Conservation (phyloP, 148 eudicot species). For the Cornus controversa region DNA sequence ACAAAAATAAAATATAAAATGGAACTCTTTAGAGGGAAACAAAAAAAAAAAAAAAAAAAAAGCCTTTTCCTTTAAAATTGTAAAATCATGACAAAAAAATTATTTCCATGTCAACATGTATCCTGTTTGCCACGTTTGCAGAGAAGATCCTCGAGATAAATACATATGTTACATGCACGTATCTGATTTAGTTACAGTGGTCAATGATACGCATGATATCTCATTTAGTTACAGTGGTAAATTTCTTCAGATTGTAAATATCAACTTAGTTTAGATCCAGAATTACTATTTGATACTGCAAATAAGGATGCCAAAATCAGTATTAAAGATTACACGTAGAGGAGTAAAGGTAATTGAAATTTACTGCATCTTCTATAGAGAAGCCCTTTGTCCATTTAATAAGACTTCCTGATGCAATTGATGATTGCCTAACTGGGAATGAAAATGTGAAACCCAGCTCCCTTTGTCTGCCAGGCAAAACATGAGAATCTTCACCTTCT, state of each 20-base stretch:
- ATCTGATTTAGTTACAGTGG: not conserved
- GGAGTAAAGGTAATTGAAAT: constrained; percentile 19
- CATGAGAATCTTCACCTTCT: constrained; percentile 79
- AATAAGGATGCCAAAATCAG: not conserved
- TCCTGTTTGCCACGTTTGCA: not conserved
- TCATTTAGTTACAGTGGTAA: not conserved
- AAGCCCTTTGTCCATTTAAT: constrained; percentile 98
- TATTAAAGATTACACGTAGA: not conserved
- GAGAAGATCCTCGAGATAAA: constrained; percentile 1
- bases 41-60: too few species aligned
- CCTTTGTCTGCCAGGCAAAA: constrained; percentile 73
- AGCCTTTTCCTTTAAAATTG: not conserved
- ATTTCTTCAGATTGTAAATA: not conserved
- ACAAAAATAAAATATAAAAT: not conserved
- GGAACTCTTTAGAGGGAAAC: not conserved
- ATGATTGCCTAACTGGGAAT: constrained; percentile 86
- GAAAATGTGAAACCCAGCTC: constrained; percentile 99
- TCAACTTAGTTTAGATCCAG: not conserved
- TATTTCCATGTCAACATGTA: not conserved
- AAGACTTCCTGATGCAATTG: constrained; percentile 75
- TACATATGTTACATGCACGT: not conserved
- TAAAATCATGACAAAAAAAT: too few species aligned
- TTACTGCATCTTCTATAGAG: constrained; percentile 73
- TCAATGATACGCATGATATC: not conserved
- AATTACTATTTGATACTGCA: not conserved